Base-by-base conservation (phyloP, 305 asterid genomes). In the Fraxinus albicans region DNA sequence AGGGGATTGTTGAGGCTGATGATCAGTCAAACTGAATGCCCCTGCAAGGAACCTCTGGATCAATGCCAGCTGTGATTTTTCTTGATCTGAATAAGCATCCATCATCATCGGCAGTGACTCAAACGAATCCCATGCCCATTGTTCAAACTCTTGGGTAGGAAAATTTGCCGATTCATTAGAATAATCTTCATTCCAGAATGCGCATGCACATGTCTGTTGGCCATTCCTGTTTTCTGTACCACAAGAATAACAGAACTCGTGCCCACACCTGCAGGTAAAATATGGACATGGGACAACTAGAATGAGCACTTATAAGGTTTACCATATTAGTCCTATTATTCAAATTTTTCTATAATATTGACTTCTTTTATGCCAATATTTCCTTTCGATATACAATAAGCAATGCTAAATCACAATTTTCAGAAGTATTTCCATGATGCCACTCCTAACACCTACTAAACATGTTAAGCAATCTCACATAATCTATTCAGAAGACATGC, bases 81-180 rank as follows among this genome's bases (percentile, higher is more conserved):
- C 99, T 83, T 94, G 94, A 42, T 96, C 98, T 8, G 99, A 93
- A 80, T 96, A 94, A 8, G 94, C 93, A 70, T 94, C 98, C 96
- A 89, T 93, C 77, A 73, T 85, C 88, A 89, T 85, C 0, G 98
- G 96, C 76, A 94, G 89, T 0, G 96, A 87, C 76, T 89, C 97
- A 17, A 93, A 95, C 2, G 97, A 92, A 85, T 96, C 97, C 98
- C 98, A 96, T 5, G 94, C 91, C 98, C 98, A 94, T 82, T 91
- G 97, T 83, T 94, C 97, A 67, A 90, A 85, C 60, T 89, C 92
- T 69, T 92, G 97, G 6, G 89, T 75, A 0, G 94, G 95, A 82
- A 89, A 89, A 77, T 77, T 73, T 4, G 44, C 82, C 77, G 47
- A 6, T 27, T 89, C 92, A 67, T 85, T 90, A 0, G 90, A 73